A percentile compares a stretch with the other conserved stretches of the same genome.
Conservation (phyloP, 495 filamentous ascomycete genomes). For the Aspergillus biplanus region DNA sequence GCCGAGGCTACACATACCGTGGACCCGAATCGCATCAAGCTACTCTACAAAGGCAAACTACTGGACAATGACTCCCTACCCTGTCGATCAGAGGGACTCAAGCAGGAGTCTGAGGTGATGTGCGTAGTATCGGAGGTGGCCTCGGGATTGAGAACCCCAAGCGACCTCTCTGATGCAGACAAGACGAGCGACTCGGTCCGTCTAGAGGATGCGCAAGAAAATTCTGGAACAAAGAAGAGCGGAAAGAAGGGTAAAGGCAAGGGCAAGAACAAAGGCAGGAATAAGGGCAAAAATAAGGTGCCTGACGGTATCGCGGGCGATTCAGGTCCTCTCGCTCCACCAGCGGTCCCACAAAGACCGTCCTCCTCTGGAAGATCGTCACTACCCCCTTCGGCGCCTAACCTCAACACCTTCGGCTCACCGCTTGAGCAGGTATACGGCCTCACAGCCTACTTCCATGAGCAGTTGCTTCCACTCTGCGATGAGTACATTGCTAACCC, state of each 20-base stretch:
- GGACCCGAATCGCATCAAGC: conserved; percentile 64
- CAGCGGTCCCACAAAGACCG: conserved; percentile 19
- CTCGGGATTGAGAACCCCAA: conserved; percentile 53
- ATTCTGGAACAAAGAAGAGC: conserved; percentile 28
- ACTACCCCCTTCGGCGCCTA: conserved; percentile 42
- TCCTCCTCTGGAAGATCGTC: conserved; percentile 23
- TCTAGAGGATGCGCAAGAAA: conserved; percentile 16
- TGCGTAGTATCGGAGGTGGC: conserved; percentile 60
- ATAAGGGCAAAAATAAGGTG: conserved; percentile 13
- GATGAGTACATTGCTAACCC: conserved; percentile 64
- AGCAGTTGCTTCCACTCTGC: conserved; percentile 68
- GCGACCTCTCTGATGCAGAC: conserved; percentile 47
- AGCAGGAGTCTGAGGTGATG: conserved; percentile 77
- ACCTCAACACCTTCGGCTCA: conserved; percentile 37
- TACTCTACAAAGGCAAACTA: conserved; percentile 82
- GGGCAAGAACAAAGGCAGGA: conserved; percentile 41
- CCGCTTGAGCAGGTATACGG: conserved; percentile 73
- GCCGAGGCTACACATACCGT: conserved; percentile 63
- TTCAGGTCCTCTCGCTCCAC: conserved; percentile 22
- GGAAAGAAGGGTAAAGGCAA: conserved; percentile 35
- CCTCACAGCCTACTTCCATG: conserved; percentile 67
- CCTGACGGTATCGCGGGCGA: conserved; percentile 17
- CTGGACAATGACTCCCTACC: conserved; percentile 67
- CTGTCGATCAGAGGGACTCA: conserved; percentile 74
- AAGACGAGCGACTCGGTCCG: conserved; percentile 33